phyloP scores from a whole-genome alignment of 2,329 filamentous ascomycete species.

The Cordyceps cateniannulata region DNA sequence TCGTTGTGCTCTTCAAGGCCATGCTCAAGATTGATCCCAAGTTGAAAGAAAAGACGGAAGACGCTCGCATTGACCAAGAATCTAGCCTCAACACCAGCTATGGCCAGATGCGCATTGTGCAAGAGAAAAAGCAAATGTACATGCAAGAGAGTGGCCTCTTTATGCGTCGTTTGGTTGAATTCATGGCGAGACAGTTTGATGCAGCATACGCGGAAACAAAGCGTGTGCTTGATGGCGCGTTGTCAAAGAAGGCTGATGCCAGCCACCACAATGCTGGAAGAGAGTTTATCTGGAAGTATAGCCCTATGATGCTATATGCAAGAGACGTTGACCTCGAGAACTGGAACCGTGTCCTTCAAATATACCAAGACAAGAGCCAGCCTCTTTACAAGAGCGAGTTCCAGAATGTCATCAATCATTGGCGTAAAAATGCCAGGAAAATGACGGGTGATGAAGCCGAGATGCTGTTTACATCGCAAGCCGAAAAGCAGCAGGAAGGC shows the following conservation, averaged over 20 bases:
- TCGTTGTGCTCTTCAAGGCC: constrained; percentile 82
- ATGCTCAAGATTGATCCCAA: constrained; percentile 90
- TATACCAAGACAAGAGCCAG: constrained; percentile 72
- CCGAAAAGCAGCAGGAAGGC: constrained; percentile 78
- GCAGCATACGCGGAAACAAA: constrained; percentile 65
- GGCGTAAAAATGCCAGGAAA: constrained; percentile 75
- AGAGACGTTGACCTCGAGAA: constrained; percentile 75
- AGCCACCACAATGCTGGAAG: constrained; percentile 66
- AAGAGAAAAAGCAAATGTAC: constrained; percentile 91
- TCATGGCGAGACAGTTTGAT: constrained; percentile 76
- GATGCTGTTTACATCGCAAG: constrained; percentile 77
- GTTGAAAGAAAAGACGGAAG: constrained; percentile 49
- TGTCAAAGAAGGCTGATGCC: constrained; percentile 62
- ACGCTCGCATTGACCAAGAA: constrained; percentile 36
- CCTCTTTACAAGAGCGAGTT: constrained; percentile 79
- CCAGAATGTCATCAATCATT: constrained; percentile 66
- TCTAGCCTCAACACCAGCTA: constrained; percentile 63
- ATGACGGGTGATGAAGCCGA: constrained; percentile 71
- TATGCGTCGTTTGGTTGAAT: constrained; percentile 70
- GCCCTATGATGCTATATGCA: constrained; percentile 79
- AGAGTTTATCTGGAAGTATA: constrained; percentile 77
- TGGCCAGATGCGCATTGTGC: constrained; percentile 86
- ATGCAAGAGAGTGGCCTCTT: constrained; percentile 69
- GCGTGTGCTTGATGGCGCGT: constrained; percentile 53
- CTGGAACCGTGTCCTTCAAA: constrained; percentile 72